Conservation (phyloP, 495 filamentous ascomycete genomes). For the Lepidopterella palustris region DNA sequence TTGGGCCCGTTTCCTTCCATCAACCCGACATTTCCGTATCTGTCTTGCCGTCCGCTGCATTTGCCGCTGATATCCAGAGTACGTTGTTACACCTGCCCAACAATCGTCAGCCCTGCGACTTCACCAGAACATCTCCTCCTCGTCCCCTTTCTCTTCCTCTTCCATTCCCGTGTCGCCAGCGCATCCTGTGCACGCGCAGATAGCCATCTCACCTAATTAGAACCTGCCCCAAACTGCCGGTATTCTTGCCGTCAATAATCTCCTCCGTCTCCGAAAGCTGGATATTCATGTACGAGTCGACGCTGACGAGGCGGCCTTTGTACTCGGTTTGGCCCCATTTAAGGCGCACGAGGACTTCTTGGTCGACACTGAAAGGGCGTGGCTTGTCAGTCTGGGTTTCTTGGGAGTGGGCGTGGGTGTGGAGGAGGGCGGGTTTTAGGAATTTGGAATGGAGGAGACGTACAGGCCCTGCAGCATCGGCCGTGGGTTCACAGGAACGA, state of each 20-base stretch:
- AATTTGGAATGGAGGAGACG: no score
- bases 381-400: constrained; percentile 8
- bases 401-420: not conserved
- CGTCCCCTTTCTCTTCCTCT: not conserved
- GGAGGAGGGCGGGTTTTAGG: not conserved
- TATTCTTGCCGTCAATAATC: constrained; percentile 80
- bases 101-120: not conserved
- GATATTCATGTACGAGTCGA: constrained; percentile 99
- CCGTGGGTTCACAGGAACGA: constrained; percentile 84
- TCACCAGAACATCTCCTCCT: not conserved
- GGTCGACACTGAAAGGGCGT: constrained; percentile 61
- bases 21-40: constrained; percentile 61
- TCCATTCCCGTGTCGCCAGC: not conserved
- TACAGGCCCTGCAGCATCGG: constrained; percentile 85
- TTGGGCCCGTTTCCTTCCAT: constrained; percentile 5
- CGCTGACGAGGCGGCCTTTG: constrained; percentile 80
- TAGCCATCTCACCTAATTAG: constrained; percentile 65
- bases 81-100: constrained; percentile 81
- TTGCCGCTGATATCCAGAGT: constrained; percentile 69
- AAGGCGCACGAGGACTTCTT: constrained; percentile 80
- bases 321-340: constrained; percentile 99
- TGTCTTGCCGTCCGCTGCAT: constrained; percentile 46
- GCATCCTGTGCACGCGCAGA: not conserved
- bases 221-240: constrained; percentile 78
- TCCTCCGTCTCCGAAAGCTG: constrained; percentile 85